Base-by-base conservation (phyloP, 148 eudicot genomes). In the Gaultheria prostrata region DNA sequence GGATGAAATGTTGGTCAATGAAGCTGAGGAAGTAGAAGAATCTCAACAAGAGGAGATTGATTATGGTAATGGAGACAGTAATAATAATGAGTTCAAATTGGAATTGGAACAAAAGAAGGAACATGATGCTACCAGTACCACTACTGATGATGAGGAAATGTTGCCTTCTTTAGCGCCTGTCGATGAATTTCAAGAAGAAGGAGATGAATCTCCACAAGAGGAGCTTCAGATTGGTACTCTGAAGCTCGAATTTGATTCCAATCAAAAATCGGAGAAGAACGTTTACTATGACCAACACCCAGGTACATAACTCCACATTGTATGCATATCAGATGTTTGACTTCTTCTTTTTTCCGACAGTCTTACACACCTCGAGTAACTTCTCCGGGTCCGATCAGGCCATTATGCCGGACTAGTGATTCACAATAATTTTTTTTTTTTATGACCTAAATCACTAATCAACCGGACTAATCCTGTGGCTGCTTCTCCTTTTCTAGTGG, bases 281-380 rank as follows among this genome's bases (percentile, higher is more conserved):
- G 83, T 81, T 81, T 69, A 48, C 76, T 65, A 81, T 69, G 76
- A 81, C 76, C 32, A 81, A 48, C 18, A 81, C 59, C 17, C 49
- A 67, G 83, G 83, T 81, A 69, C 43, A 2, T 18, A 45, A 5
- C 12, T 35, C 13, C 33, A 21, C 12, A 18, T 13, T 13, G 11
- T 18, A 18, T 57, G 8, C 20, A 57, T 57, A 53, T 32, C 51
- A 49, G 51, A 8, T 49, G 51, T 11, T 49, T 49, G 0, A 39
- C 43, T 39, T 39, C 43, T 39, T 39, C 43, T 39, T 39, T 39
- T 39, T 39, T 39, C 43, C 6, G 6, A 5, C 0, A 0, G 4
- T 39, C 43, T 39, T 39, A 39, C 39, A 35, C 39, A 0, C 43
- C 7, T 39, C 6, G 43, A 39, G 5, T 35, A 35, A 35, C 6